Evolutionary conservation across 2,329 filamentous ascomycete species (phyloP), one percentile per base, ranked within the genome.

Genomic region (Fusarium veterinarium): DNA sequence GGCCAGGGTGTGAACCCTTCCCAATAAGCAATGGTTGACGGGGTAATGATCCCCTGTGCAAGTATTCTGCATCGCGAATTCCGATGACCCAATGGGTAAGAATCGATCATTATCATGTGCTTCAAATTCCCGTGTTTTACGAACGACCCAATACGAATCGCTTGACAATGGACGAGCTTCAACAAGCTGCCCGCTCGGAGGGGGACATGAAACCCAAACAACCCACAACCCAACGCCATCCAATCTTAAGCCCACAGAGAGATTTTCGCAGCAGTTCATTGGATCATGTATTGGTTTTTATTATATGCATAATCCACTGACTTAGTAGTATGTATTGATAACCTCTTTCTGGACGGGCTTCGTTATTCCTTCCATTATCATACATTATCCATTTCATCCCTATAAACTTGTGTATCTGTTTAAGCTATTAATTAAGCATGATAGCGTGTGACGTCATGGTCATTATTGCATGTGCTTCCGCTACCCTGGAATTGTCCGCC

Each of bases 221-320:
- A 44, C 53, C 71, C 75, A 71, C 72, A 59, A 59, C 38, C 37
- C 17, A 51, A 63, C 58, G 60, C 66, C 62, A 55, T 69, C 64
- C 49, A 76, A 76, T 76, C 49, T 76, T 71, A 64, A 64, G 49
- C 30, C 38, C 46, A 46, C 57, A 48, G 45, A 41, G 53, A 59
- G 60, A 72, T 65, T 51, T 71, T 67, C 57, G 33, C 19, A 33
- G 42, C 48, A 35, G 66, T 72, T 65, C 31, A 57, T 60, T 62
- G 52, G 40, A 42, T 67, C 53, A 58, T 58, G 41, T 44, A 62
- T 55, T 48, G 17, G 42, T 53, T 31, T 48, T 64, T 58, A 45
- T 20, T 46, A 17, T 33, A 20, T 46, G 45, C 19, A 31, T 46
- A 35, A 14, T 28, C 37, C 9, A 14, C 23, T 33, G 20, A 25